Conservation (phyloP, 2,329 filamentous ascomycete genomes). For the Plenodomus lindquistii region DNA sequence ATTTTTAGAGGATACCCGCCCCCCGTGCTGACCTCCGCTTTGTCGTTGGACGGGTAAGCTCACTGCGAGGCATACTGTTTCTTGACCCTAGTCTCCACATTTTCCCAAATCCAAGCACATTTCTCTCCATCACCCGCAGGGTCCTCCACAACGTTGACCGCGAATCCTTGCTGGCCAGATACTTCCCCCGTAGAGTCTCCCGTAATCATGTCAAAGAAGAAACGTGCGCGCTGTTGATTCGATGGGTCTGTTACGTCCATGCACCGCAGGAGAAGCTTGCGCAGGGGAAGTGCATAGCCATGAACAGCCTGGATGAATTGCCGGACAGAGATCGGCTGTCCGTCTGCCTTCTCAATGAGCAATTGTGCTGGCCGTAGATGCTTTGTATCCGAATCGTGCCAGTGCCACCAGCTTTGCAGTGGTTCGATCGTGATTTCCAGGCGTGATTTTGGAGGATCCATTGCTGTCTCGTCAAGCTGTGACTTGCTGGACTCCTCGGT, state of each 20-base stretch:
- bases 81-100: conserved; percentile 1
- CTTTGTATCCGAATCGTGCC: not conserved
- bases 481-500: not conserved
- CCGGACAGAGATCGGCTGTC: conserved; percentile 7
- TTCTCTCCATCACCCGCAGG: conserved; percentile 4
- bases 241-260: conserved; percentile 1
- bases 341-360: conserved; percentile 8
- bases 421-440: conserved; percentile 4
- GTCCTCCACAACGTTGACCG: conserved; percentile 3
- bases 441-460: conserved; percentile 5
- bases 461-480: conserved; percentile 1
- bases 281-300: conserved; percentile 6
- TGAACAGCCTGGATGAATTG: conserved; percentile 10
- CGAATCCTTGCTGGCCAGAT: not conserved
- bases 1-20: not conserved
- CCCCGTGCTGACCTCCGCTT: not conserved
- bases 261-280: conserved; percentile 4
- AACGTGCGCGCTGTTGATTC: not conserved
- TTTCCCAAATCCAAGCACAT: conserved; percentile 1
- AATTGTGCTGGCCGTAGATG: conserved; percentile 1
- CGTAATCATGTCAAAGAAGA: conserved; percentile 4
- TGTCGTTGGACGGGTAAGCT: not conserved
- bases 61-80: conserved; percentile 1
- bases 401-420: conserved; percentile 9
- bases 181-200: not conserved